Conservation (phyloP, 2,329 filamentous ascomycete species). For the Tolypocladium capitatum region DNA sequence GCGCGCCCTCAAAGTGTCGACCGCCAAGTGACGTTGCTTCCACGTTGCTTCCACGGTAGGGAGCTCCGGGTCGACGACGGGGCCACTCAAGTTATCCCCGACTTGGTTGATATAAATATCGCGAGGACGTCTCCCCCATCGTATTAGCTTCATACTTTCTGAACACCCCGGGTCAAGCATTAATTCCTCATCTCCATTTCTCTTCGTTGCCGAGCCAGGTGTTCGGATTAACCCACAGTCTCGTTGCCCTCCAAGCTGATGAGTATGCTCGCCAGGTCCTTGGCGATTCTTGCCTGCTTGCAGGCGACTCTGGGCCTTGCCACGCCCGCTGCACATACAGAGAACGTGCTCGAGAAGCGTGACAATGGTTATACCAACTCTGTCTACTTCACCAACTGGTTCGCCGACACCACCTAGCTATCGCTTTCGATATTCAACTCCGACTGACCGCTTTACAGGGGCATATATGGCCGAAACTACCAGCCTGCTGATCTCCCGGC, state of each 20-base stretch:
- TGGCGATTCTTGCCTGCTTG: slow-evolving; percentile 14
- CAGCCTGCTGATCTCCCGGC: slow-evolving; percentile 58
- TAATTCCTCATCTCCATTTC: background rate
- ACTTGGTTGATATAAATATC: background rate
- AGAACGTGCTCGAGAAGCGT: slow-evolving; percentile 7
- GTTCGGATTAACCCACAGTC: background rate
- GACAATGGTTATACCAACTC: slow-evolving; percentile 19
- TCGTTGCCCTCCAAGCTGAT: background rate
- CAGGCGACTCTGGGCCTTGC: slow-evolving; percentile 11
- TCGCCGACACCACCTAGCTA: slow-evolving; percentile 2
- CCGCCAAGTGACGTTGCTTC: background rate
- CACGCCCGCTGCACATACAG: slow-evolving; percentile 5
- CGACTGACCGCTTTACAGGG: slow-evolving; percentile 27
- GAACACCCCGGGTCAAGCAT: too few species aligned
- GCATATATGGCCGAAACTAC: slow-evolving; percentile 63
- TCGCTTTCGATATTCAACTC: background rate
- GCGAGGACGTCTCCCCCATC: background rate
- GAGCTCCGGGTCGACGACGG: background rate
- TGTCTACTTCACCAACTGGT: slow-evolving; percentile 39
- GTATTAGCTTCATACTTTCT: background rate
- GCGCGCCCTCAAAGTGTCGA: background rate
- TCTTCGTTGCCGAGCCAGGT: background rate
- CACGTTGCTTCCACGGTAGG: background rate
- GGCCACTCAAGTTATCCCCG: background rate
- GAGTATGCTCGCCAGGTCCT: slow-evolving; percentile 9